Conservation (phyloP, 148 eudicot species). For the Fagopyrum homotropicum region DNA sequence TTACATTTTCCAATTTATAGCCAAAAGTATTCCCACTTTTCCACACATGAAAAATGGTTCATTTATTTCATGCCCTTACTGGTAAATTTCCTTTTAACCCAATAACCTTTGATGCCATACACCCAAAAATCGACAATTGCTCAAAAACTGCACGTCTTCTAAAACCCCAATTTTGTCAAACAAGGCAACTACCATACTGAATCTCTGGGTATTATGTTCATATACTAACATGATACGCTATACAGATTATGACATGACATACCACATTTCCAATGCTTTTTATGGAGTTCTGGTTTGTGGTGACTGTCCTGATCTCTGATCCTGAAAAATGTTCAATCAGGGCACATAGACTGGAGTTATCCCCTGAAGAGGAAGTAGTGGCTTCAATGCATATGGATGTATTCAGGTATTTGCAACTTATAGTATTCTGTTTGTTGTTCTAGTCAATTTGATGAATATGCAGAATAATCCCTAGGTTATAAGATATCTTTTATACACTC, state of each 20-base stretch:
- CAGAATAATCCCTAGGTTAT: not conserved
- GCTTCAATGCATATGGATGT: constrained; percentile 82
- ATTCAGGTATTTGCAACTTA: constrained; percentile 43
- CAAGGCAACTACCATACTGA: not conserved
- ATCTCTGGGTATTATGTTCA: not conserved
- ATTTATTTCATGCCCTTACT: not conserved
- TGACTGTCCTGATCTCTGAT: constrained; percentile 1
- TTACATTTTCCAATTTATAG: not conserved
- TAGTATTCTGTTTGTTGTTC: not conserved
- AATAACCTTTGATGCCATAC: no score
- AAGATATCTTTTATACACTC: not conserved
- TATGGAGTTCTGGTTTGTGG: not conserved
- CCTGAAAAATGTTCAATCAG: constrained; percentile 26
- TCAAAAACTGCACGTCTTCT: no score
- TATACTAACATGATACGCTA: not conserved
- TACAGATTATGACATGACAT: not conserved
- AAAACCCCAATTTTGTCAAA: no score
- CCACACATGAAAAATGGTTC: no score
- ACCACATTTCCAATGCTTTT: not conserved
- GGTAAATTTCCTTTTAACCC: not conserved
- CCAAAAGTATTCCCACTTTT: no score
- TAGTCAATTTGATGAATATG: not conserved
- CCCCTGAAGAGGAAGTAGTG: constrained; percentile 90
- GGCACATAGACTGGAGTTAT: constrained; percentile 66
- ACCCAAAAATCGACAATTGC: no score